Conservation (phyloP, 2,329 filamentous ascomycete genomes). For the Sporothrix brunneoviolacea region DNA sequence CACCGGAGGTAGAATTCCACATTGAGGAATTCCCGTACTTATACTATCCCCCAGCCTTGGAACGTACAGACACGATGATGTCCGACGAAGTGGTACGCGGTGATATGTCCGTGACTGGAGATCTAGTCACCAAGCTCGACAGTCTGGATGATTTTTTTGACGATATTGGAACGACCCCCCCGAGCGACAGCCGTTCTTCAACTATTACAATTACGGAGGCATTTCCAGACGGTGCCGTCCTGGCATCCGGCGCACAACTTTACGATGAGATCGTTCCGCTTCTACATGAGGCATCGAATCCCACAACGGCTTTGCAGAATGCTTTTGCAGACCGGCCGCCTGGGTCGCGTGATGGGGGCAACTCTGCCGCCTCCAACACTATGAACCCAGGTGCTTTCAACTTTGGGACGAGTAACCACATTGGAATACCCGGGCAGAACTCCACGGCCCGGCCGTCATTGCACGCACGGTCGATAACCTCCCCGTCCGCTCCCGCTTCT, state of each 20-base stretch:
- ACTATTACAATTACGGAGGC: conserved; percentile 56
- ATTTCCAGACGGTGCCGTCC: conserved; percentile 49
- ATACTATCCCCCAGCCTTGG: conserved; percentile 59
- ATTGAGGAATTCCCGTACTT: conserved; percentile 79
- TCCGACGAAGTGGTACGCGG: conserved; percentile 67
- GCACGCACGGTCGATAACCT: conserved; percentile 79
- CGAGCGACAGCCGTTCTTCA: conserved; percentile 56
- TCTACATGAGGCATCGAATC: conserved; percentile 75
- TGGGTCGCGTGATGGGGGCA: conserved; percentile 51
- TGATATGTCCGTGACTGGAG: conserved; percentile 58
- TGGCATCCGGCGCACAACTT: conserved; percentile 68
- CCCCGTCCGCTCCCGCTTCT: conserved; percentile 52
- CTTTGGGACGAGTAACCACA: conserved; percentile 7
- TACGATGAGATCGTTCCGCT: conserved; percentile 93
- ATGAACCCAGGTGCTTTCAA: conserved; percentile 58
- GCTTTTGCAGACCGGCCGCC: conserved; percentile 72
- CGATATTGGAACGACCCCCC: conserved; percentile 53
- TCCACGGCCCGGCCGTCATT: conserved; percentile 54
- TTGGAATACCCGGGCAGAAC: neutral
- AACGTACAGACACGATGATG: conserved; percentile 85
- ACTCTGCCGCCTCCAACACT: conserved; percentile 36
- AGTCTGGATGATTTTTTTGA: conserved; percentile 80
- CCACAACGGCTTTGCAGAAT: conserved; percentile 76
- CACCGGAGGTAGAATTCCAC: conserved; percentile 87
- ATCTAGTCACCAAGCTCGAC: conserved; percentile 73